Percentiles rank a stretch among this genome's conserved stretches.
phyloP scores from a whole-genome alignment of 2,329 filamentous ascomycete genomes.

The Fusarium nelsonii region DNA sequence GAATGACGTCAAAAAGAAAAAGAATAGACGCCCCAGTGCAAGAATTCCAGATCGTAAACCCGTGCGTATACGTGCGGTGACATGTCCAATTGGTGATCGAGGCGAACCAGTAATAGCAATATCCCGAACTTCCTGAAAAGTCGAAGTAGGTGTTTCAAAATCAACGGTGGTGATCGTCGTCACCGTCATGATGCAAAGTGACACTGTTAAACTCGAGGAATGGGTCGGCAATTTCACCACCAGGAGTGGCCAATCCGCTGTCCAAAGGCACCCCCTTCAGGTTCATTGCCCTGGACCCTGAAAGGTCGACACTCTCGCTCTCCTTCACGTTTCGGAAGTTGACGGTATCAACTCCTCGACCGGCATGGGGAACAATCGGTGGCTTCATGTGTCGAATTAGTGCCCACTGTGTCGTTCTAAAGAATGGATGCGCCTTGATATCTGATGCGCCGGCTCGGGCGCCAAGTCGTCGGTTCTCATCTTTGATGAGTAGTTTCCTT shows the following conservation, averaged over 20 bases:
- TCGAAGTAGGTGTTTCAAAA: background rate
- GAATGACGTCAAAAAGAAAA: slow-evolving; percentile 42
- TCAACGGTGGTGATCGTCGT: slow-evolving; percentile 66
- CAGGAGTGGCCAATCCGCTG: slow-evolving; percentile 86
- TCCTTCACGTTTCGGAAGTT: slow-evolving; percentile 99
- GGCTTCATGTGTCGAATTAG: slow-evolving; percentile 98
- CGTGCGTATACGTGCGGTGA: slow-evolving; percentile 42
- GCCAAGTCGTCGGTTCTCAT: slow-evolving; percentile 92
- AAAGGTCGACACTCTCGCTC: slow-evolving; percentile 91
- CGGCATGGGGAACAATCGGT: slow-evolving; percentile 93
- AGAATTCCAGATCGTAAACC: slow-evolving; percentile 44
- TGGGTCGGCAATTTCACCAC: slow-evolving; percentile 84
- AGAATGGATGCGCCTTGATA: slow-evolving; percentile 96
- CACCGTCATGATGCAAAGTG: slow-evolving; percentile 95
- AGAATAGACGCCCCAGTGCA: slow-evolving; percentile 41
- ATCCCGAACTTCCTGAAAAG: slow-evolving; percentile 13
- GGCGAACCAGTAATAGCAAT: slow-evolving; percentile 20
- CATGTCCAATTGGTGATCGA: slow-evolving; percentile 31
- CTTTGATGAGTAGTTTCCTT: slow-evolving; percentile 96
- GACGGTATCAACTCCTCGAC: slow-evolving; percentile 89
- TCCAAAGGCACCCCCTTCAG: slow-evolving; percentile 87
- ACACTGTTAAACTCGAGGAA: slow-evolving; percentile 99
- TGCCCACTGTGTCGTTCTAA: slow-evolving; percentile 95
- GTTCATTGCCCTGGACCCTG: slow-evolving; percentile 65
- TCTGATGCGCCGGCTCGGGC: slow-evolving; percentile 96